A percentile compares a stretch with the other conserved stretches of the same genome.
These are phyloP conservation scores for Trametes meyenii DNA, from an alignment of 768 basidiomycete genomes.

Conservation along the genomic window DNA sequence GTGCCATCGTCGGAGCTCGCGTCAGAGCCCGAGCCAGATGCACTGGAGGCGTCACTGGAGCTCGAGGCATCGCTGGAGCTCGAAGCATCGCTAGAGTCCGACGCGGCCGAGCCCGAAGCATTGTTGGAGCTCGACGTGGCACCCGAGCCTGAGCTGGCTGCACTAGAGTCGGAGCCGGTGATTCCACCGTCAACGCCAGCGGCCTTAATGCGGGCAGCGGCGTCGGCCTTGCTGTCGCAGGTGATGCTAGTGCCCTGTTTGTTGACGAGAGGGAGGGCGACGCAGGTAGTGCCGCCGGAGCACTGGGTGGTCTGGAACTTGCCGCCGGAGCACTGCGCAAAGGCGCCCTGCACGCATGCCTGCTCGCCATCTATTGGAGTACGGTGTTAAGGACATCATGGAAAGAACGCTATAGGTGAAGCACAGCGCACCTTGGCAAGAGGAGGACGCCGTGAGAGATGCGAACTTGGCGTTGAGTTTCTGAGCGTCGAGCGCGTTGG, in stretches of 20 bases:
- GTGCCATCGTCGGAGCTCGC: background rate
- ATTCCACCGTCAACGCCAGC: conserved; percentile 37
- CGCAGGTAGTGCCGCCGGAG: conserved; percentile 35
- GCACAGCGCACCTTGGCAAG: conserved; percentile 36
- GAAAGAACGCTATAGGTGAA: no score
- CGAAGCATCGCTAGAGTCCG: background rate
- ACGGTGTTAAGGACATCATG: background rate
- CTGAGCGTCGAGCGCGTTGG: conserved; percentile 43
- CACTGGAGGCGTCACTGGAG: background rate
- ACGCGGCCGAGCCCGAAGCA: no score
- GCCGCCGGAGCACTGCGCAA: conserved; percentile 44
- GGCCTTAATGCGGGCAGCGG: conserved; percentile 36
- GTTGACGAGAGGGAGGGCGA: conserved; percentile 47
- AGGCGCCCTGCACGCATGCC: conserved; percentile 41
- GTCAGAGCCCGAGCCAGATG: background rate
- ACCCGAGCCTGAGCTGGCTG: background rate
- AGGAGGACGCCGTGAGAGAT: conserved; percentile 28
- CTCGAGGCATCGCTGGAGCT: background rate
- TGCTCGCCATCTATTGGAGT: conserved; percentile 32
- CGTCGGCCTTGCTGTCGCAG: conserved; percentile 40
- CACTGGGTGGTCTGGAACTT: conserved; percentile 40
- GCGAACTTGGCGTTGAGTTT: conserved; percentile 40
- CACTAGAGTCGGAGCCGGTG: conserved; percentile 10
- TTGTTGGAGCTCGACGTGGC: no score
- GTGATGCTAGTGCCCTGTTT: conserved; percentile 41